A percentile compares a stretch with the other conserved stretches of the same genome.
Evolutionary conservation across 176 grass and related monocot species (phyloP).

Genomic region (Urochloa ruziziensis): DNA sequence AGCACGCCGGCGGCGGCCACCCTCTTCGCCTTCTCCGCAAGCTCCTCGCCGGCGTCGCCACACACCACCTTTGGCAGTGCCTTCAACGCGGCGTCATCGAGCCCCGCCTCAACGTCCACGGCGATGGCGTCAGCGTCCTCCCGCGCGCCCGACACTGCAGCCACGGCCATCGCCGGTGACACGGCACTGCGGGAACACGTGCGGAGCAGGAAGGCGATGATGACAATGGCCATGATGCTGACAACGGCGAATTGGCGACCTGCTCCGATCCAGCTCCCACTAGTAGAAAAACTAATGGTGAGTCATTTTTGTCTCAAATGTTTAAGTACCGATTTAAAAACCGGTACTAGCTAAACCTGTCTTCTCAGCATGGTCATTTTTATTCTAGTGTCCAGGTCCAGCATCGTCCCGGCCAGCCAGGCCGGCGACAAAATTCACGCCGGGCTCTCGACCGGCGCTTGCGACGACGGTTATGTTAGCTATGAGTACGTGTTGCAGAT

Average conservation of each 20-base stretch:
- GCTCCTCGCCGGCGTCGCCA: neutral
- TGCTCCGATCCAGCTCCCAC: neutral
- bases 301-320: too few relatives aligned
- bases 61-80: conserved; percentile 34
- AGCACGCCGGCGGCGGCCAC: neutral
- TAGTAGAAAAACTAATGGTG: too few relatives aligned
- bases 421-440: too few relatives aligned
- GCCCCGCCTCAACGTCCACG: neutral
- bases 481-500: too few relatives aligned
- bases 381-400: too few relatives aligned
- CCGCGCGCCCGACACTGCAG: neutral
- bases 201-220: neutral
- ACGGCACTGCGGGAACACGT: neutral
- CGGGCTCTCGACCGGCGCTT: too few relatives aligned
- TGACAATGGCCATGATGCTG: neutral
- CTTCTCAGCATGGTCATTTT: too few relatives aligned
- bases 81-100: conserved; percentile 42
- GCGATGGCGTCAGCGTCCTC: neutral
- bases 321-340: too few relatives aligned
- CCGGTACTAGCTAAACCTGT: too few relatives aligned
- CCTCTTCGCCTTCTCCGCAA: neutral
- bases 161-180: neutral
- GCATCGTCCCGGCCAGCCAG: too few relatives aligned
- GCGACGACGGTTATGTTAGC: too few relatives aligned
- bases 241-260: neutral